These are phyloP conservation scores for Bisporella sp. DNA, from an alignment of 2,329 filamentous ascomycete species.

Conservation along the genomic window DNA sequence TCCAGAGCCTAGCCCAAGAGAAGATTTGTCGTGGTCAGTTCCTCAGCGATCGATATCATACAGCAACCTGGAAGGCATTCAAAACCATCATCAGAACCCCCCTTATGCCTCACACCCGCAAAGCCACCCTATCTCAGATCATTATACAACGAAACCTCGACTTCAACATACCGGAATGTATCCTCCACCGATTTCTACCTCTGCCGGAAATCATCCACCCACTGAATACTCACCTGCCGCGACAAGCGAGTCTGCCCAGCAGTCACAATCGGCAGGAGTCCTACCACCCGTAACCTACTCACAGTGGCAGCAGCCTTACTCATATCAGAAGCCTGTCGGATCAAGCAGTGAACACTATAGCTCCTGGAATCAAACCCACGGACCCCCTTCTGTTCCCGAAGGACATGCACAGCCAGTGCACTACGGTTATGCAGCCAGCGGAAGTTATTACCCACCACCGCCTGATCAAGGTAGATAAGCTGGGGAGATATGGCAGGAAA, in stretches of 20 bases:
- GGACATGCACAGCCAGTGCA: constrained; percentile 11
- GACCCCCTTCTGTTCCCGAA: background rate
- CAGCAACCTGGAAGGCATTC: constrained; percentile 24
- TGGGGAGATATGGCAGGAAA: too few species aligned
- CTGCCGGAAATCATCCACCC: constrained; percentile 12
- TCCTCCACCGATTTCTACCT: constrained; percentile 21
- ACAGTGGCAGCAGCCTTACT: constrained; percentile 22
- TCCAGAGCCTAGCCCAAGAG: constrained; percentile 20
- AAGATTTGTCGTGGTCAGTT: constrained; percentile 24
- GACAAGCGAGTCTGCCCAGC: constrained; percentile 13
- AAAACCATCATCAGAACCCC: constrained; percentile 11
- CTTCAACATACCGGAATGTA: constrained; percentile 16
- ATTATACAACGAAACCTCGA: constrained; percentile 20
- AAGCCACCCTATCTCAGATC: constrained; percentile 10
- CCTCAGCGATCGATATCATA: constrained; percentile 28
- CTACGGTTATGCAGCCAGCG: constrained; percentile 18
- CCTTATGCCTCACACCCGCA: constrained; percentile 13
- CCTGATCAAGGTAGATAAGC: constrained; percentile 17
- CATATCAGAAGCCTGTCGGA: constrained; percentile 20
- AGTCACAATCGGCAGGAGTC: constrained; percentile 18
- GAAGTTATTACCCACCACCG: constrained; percentile 21
- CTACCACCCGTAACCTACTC: constrained; percentile 16
- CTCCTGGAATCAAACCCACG: constrained; percentile 12
- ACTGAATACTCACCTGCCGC: constrained; percentile 16
- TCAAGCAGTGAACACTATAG: constrained; percentile 18